A percentile compares a stretch with the other conserved stretches of the same genome.
phyloP scores from a whole-genome alignment of 2,329 filamentous ascomycete species.

The Exophiala xenobiotica region DNA sequence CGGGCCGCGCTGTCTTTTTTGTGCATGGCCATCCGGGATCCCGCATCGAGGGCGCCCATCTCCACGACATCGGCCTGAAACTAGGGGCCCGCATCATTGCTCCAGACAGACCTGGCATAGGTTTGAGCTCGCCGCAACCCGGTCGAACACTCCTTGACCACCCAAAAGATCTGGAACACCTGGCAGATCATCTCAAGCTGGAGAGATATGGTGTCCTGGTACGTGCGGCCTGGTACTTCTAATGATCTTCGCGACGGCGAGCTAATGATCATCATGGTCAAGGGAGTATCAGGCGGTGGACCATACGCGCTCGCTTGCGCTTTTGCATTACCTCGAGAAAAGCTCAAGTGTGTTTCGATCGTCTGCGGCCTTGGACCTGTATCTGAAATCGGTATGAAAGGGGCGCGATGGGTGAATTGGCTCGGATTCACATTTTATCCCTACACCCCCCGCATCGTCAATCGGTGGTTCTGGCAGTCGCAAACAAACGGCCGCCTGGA shows the following conservation, averaged over 20 bases:
- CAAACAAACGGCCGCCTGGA: no score
- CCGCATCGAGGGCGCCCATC: slow-evolving; percentile 41
- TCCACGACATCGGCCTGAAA: slow-evolving; percentile 37
- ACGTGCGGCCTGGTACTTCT: slow-evolving; percentile 18
- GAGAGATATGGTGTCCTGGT: slow-evolving; percentile 43
- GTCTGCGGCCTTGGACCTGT: slow-evolving; percentile 33
- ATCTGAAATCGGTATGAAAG: slow-evolving; percentile 38
- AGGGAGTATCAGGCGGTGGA: slow-evolving; percentile 48
- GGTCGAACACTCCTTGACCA: slow-evolving; percentile 42
- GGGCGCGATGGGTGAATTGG: no score
- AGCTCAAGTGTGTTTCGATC: slow-evolving; percentile 9
- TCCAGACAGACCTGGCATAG: slow-evolving; percentile 47
- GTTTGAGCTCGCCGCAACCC: slow-evolving; percentile 40
- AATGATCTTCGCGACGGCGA: not conserved
- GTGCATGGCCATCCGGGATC: slow-evolving; percentile 47
- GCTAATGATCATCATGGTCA: not conserved
- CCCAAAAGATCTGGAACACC: slow-evolving; percentile 43
- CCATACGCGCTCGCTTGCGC: slow-evolving; percentile 51
- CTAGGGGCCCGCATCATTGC: slow-evolving; percentile 42
- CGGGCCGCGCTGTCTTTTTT: slow-evolving; percentile 41
- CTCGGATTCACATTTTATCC: no score
- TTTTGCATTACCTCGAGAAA: slow-evolving; percentile 35
- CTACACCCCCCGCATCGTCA: no score
- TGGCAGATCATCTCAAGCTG: slow-evolving; percentile 44
- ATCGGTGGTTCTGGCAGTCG: no score